Evolutionary conservation across 2,329 filamentous ascomycete genomes (phyloP).

Genomic region (Ceratocystis harringtonii): DNA sequence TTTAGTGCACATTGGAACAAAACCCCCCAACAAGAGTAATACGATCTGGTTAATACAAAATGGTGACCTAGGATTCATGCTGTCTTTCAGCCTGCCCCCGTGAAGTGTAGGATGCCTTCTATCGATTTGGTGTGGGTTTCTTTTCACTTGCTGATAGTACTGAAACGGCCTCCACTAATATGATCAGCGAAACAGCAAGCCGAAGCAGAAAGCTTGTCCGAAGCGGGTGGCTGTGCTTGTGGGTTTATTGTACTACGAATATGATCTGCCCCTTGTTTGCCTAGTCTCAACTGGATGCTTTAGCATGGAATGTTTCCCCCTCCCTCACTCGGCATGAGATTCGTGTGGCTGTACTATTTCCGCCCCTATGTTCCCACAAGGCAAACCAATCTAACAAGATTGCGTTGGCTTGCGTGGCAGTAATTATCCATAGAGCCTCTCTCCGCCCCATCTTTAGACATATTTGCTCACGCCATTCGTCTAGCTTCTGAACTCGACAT

Average conservation of each 20-base stretch:
- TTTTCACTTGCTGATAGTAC: not conserved
- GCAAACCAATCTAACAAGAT: not conserved
- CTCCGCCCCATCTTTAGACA: not conserved
- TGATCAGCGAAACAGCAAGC: not conserved
- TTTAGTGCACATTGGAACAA: not conserved
- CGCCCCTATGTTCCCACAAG: not conserved
- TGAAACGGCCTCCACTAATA: not conserved
- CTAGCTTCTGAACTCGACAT: no score
- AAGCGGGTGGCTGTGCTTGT: slow-evolving; percentile 2
- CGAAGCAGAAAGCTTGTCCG: not conserved
- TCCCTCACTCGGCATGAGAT: not conserved
- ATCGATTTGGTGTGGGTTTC: not conserved
- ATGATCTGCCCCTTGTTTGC: not conserved
- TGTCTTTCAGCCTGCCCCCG: not conserved
- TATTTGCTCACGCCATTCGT: not conserved
- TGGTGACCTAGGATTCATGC: not conserved
- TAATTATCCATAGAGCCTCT: not conserved
- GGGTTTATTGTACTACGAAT: not conserved
- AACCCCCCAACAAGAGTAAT: not conserved
- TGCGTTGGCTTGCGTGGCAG: not conserved
- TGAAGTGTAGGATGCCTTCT: not conserved
- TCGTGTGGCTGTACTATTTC: slow-evolving; percentile 4
- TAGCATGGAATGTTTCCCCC: not conserved
- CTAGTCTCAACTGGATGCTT: not conserved
- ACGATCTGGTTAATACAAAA: not conserved